Conservation (phyloP, 306 rosid species). For the Quercus wislizeni region DNA sequence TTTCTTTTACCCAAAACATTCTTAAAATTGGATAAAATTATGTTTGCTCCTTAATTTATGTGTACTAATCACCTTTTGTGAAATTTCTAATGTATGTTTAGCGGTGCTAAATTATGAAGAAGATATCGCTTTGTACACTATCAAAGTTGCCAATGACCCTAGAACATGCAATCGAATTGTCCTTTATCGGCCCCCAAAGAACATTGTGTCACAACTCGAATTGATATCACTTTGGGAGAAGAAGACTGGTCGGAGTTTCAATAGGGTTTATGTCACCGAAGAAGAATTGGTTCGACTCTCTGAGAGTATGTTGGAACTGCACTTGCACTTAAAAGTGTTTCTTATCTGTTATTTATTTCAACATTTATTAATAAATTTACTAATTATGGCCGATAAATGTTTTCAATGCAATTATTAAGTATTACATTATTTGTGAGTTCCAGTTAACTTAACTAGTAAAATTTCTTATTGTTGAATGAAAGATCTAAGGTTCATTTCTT, state of each 20-base stretch:
- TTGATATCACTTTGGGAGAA: constrained; percentile 44
- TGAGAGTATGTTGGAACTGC: constrained; percentile 8
- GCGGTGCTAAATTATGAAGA: constrained; percentile 50
- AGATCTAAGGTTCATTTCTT: no score
- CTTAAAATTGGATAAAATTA: neutral
- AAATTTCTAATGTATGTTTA: neutral
- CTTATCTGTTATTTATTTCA: neutral
- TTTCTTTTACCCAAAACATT: neutral
- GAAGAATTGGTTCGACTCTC: constrained; percentile 33
- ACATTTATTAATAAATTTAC: no score
- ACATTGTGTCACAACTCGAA: constrained; percentile 38
- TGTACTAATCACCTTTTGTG: neutral
- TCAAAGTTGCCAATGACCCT: constrained; percentile 49
- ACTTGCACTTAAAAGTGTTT: neutral
- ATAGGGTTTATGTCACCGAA: constrained; percentile 4
- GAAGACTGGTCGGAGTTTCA: constrained; percentile 23
- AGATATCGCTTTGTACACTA: constrained; percentile 39
- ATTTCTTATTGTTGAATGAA: rapidly evolving
- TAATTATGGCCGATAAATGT: no score
- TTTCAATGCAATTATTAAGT: no score
- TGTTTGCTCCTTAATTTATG: neutral
- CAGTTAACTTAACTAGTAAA: no score
- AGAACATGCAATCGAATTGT: constrained; percentile 34
- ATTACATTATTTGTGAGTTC: no score
- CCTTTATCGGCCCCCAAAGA: constrained; percentile 23